Evolutionary conservation across 768 basidiomycete genomes (phyloP), one percentile per base, ranked within the genome.

Genomic region (Termitomyces sp.): DNA sequence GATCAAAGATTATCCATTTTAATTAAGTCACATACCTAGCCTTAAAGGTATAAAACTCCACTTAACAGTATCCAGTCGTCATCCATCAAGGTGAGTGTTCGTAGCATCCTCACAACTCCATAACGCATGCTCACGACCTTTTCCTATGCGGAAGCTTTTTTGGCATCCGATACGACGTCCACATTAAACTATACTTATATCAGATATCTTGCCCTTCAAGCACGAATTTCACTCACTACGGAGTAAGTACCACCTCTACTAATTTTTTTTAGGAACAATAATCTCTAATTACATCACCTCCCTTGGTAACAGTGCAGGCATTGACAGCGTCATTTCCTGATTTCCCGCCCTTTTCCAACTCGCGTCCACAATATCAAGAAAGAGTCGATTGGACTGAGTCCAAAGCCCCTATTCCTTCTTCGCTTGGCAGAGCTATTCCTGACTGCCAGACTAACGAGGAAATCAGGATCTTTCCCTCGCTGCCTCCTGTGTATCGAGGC

Each of bases 401-500:
- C 32, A 67, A 64, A 57, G 61, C 64, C 12, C 59, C 70, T 49
- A 63, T 67, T 50, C 63, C 66, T 36, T 61, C 69, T 81, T 84
- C 77, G 78, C 78, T 78, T 82, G 86, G 73, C 82, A 89, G 70
- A n/a, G 9, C 3, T 28, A 41, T n/a, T 62, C 63, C 72, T 59
- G 57, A 61, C 50, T 50, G 64, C 43, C 55, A 58, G 57, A 56
- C 53, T 51, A 54, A 66, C 16, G 66, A 68, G 47, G 56, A 67
- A 55, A 82, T 83, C 33, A 67, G 69, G 36, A 75, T 82, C 23
- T 86, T 89, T 66, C 78, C 85, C 4, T 79, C 75, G 9, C 77
- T 93, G 8, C 90, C 91, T 5, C 83, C 86, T 26, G 79, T 93
- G 35, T 72, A 78, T 65, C 76, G 75, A 57, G 91, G 90, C n/a